Conservation (phyloP, 805 yeast species). For the Metschnikowia gruessii region DNA sequence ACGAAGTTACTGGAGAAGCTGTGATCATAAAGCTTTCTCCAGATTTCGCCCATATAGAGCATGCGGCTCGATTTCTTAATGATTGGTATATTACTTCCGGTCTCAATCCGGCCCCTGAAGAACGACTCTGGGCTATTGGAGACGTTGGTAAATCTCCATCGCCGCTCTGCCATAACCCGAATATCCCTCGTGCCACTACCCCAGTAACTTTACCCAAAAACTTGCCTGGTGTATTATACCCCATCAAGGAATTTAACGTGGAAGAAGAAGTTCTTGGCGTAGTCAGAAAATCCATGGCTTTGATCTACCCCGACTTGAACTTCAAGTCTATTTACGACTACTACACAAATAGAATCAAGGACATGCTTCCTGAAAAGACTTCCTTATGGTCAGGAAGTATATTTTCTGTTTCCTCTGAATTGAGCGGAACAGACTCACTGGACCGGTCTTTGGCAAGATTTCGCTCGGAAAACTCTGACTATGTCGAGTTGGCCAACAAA, state of each 20-base stretch:
- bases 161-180: background rate
- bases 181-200: background rate
- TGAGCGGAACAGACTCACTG: slow-evolving; percentile 11
- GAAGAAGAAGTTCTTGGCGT: slow-evolving; percentile 3
- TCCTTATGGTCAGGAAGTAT: slow-evolving; percentile 13
- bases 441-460: slow-evolving; percentile 4
- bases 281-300: slow-evolving; percentile 20
- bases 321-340: slow-evolving; percentile 18
- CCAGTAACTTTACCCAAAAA: slow-evolving; percentile 29
- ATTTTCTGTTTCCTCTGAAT: slow-evolving; percentile 14
- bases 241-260: slow-evolving; percentile 21
- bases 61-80: slow-evolving; percentile 30
- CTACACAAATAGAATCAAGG: slow-evolving; percentile 11
- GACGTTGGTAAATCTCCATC: slow-evolving; percentile 4
- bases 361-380: slow-evolving; percentile 4
- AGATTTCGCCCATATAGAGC: slow-evolving; percentile 20
- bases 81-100: slow-evolving; percentile 36
- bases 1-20: slow-evolving; percentile 12
- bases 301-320: slow-evolving; percentile 23
- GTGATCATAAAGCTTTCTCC: slow-evolving; percentile 28
- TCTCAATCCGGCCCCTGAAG: slow-evolving; percentile 17
- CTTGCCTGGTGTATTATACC: slow-evolving; percentile 30
- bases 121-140: slow-evolving; percentile 20
- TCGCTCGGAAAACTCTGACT: slow-evolving; percentile 15
- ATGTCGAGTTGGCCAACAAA: slow-evolving; percentile 15